phyloP scores from a whole-genome alignment of 2,329 filamentous ascomycete species.

The Tolypocladium cylindrosporum region DNA sequence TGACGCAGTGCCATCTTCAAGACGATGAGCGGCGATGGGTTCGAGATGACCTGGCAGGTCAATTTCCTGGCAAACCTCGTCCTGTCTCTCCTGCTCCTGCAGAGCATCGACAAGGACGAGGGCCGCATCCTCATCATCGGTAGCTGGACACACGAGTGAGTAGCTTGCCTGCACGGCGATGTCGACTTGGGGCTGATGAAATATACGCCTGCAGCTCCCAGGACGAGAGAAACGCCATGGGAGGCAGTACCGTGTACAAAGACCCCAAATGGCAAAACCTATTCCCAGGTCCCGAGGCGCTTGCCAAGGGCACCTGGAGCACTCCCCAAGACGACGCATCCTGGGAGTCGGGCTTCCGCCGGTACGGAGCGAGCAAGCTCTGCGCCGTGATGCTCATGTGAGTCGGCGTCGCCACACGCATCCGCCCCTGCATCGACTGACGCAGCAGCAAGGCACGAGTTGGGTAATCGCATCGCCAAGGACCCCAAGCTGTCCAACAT shows the following conservation, averaged over 20 bases:
- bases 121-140: slow-evolving; percentile 19
- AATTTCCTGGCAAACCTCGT: slow-evolving; percentile 22
- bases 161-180: neutral
- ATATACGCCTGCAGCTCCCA: slow-evolving; percentile 11
- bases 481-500: slow-evolving; percentile 24
- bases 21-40: slow-evolving; percentile 18
- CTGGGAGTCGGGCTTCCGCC: slow-evolving; percentile 16
- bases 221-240: slow-evolving; percentile 14
- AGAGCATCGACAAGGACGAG: slow-evolving; percentile 19
- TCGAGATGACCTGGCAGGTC: slow-evolving; percentile 21
- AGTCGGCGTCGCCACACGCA: slow-evolving; percentile 1
- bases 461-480: slow-evolving; percentile 20
- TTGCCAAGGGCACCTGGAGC: slow-evolving; percentile 24
- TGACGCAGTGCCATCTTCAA: slow-evolving; percentile 1
- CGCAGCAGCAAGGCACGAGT: slow-evolving; percentile 17
- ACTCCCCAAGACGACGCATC: slow-evolving; percentile 17
- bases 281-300: slow-evolving; percentile 17
- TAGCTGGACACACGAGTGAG: slow-evolving; percentile 25
- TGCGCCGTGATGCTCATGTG: slow-evolving; percentile 25
- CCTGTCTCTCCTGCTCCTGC: slow-evolving; percentile 17
- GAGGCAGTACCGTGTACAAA: slow-evolving; percentile 11
- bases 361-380: slow-evolving; percentile 29
- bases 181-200: neutral
- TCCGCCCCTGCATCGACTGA: slow-evolving; percentile 3
- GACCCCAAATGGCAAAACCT: slow-evolving; percentile 13